A percentile compares a stretch with the other conserved stretches of the same genome.
Evolutionary conservation across 192 early-diverging fungal species (phyloP).

Genomic region (Funneliformis geosporum): DNA sequence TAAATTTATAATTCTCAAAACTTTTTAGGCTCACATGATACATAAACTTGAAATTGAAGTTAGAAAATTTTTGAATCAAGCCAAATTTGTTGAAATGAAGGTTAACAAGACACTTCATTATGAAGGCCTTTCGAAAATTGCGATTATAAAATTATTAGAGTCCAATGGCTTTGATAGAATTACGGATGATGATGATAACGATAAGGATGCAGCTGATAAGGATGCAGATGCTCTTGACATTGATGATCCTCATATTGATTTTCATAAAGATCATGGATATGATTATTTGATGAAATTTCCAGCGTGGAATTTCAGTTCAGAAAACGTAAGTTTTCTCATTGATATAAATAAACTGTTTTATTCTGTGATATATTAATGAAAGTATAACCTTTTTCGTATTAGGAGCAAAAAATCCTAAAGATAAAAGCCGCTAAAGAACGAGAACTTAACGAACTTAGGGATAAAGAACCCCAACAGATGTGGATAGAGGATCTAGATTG

Average conservation of each 20-base stretch:
- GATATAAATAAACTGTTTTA: too few relatives aligned
- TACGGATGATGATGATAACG: conserved; percentile 38
- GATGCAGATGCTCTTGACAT: conserved; percentile 34
- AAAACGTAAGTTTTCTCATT: not conserved
- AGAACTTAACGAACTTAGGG: conserved; percentile 56
- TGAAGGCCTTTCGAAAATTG: conserved; percentile 82
- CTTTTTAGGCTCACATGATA: conserved; percentile 49
- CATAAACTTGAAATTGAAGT: conserved; percentile 65
- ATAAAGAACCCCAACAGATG: conserved; percentile 68
- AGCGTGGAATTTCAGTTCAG: not conserved
- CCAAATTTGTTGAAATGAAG: too few relatives aligned
- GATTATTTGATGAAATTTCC: conserved; percentile 13
- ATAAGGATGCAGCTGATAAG: conserved; percentile 48
- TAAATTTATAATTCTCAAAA: too few relatives aligned
- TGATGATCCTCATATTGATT: too few relatives aligned
- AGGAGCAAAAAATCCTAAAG: conserved; percentile 68
- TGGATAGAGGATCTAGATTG: conserved; percentile 87
- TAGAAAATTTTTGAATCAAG: conserved; percentile 46
- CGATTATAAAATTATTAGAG: conserved; percentile 73
- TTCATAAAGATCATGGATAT: not conserved
- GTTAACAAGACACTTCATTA: not conserved
- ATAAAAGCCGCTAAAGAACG: conserved; percentile 57
- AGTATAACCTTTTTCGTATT: too few relatives aligned
- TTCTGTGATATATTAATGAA: too few relatives aligned
- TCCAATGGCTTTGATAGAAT: conserved; percentile 61